Evolutionary conservation across 108 stramenopile genomes (phyloP).

Genomic region (Stephanodiscus minutulus): DNA sequence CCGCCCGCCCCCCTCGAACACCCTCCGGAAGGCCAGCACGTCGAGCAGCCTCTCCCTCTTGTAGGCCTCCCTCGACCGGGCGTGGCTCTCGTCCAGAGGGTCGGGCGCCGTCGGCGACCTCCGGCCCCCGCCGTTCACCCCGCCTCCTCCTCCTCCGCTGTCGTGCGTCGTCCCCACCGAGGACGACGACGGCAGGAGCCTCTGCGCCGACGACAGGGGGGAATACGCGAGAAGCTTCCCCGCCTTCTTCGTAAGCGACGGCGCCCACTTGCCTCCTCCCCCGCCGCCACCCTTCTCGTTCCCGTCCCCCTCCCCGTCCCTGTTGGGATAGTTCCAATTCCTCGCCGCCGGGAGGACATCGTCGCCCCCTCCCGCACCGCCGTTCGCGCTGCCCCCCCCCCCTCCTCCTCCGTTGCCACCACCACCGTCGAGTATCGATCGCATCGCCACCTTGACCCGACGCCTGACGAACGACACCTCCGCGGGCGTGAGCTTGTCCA

Average conservation of each 20-base stretch:
- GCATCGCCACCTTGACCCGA: slow-evolving; percentile 6
- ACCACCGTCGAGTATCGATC: neutral
- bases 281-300: neutral
- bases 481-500: slow-evolving; percentile 21
- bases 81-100: slow-evolving; percentile 20
- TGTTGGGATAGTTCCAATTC: neutral
- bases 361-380: neutral
- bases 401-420: neutral
- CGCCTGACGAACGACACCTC: slow-evolving; percentile 34
- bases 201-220: neutral
- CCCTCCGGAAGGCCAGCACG: slow-evolving; percentile 16
- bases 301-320: neutral
- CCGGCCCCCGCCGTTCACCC: too few species aligned
- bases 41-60: slow-evolving; percentile 41
- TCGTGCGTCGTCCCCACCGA: too few species aligned
- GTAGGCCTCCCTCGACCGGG: slow-evolving; percentile 18
- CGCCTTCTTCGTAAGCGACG: slow-evolving; percentile 8
- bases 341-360: neutral
- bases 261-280: neutral
- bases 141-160: neutral
- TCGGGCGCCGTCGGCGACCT: too few species aligned
- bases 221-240: slow-evolving; percentile 8
- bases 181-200: neutral
- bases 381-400: neutral
- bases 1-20: slow-evolving; percentile 39